Conservation (phyloP, 2,329 filamentous ascomycete genomes). For the Apiospora aurea region DNA sequence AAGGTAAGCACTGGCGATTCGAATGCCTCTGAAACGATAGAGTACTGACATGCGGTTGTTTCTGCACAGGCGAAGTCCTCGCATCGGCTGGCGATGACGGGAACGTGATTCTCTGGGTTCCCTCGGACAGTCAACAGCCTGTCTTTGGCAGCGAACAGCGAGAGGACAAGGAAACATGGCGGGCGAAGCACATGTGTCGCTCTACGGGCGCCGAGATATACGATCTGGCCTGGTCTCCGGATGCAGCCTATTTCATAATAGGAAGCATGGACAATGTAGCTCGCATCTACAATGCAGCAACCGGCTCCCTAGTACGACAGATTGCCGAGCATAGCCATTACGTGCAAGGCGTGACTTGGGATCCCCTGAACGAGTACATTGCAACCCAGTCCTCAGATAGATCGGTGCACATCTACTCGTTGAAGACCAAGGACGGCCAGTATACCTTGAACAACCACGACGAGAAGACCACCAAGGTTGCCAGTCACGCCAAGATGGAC, state of each 20-base stretch:
- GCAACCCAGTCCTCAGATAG: conserved; percentile 98
- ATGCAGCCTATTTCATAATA: conserved; percentile 94
- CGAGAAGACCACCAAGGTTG: conserved; percentile 78
- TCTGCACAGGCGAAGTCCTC: conserved; percentile 78
- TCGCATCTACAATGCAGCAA: conserved; percentile 93
- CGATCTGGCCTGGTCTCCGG: conserved; percentile 98
- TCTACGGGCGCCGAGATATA: conserved; percentile 97
- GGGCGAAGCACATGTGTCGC: conserved; percentile 96
- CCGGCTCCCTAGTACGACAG: conserved; percentile 80
- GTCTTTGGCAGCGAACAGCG: conserved; percentile 82
- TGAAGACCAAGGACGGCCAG: conserved; percentile 96
- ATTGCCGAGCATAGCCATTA: conserved; percentile 98
- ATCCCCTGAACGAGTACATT: conserved; percentile 96
- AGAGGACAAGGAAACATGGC: conserved; percentile 97
- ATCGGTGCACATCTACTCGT: conserved; percentile 95
- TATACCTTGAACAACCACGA: conserved; percentile 75
- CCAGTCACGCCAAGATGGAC: conserved; percentile 82
- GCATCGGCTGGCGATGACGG: conserved; percentile 97
- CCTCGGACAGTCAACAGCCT: conserved; percentile 75
- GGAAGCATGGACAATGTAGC: conserved; percentile 99
- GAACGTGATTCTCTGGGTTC: conserved; percentile 96
- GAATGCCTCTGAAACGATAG: conserved; percentile 31
- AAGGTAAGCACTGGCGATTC: conserved; percentile 65
- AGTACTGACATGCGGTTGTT: background rate
- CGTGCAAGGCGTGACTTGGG: conserved; percentile 98